Base-by-base conservation (phyloP, 73 alveolate species). In the Blepharisma japonicum region DNA sequence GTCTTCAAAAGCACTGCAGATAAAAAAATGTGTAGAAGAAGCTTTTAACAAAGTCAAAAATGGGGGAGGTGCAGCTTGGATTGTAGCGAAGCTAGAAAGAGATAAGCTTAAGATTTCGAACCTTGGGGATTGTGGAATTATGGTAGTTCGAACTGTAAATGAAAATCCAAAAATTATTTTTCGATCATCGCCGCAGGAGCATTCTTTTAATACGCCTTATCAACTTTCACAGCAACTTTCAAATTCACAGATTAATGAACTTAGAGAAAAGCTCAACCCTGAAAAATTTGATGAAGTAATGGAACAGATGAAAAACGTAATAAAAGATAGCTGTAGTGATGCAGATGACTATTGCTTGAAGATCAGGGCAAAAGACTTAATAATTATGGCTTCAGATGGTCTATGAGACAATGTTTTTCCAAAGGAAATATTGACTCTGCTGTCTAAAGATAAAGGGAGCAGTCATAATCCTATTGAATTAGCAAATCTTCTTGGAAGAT, bases 321-420 rank as follows among this genome's bases (percentile, higher is more conserved):
- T 32, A 32, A 32, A 32, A 32, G 42, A 32, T 32, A 32, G 42
- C 27, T 81, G 82, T 49, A 27, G 55, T 50, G 46, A 20, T 8
- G 87, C 82, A 25, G 61, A 50, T 8, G 79, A 38, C 46, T 23
- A 48, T 55, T 45, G 18, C 9, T 81, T 70, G 55, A 27, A 8
- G 6, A 39, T 80, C 7, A 18, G 71, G 49, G 68, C 81, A n/a
- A 45, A 71, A 2, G 90, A 83, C 55, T 66, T 83, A 45, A 45
- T 83, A 14, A 23, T 83, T 14, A 27, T 83, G 67, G 90, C 82
- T 6, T 56, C 82, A 46, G 90, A 83, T 78, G 90, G 90, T 32
- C 79, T 83, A 7, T 77, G 83, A 45, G 90, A 83, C 51, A 83
- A 83, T 56, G 71, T 83, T 23, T 83, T 11, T 77, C 78, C 81